phyloP scores from a whole-genome alignment of 306 rosid species.

The Urtica urens region DNA sequence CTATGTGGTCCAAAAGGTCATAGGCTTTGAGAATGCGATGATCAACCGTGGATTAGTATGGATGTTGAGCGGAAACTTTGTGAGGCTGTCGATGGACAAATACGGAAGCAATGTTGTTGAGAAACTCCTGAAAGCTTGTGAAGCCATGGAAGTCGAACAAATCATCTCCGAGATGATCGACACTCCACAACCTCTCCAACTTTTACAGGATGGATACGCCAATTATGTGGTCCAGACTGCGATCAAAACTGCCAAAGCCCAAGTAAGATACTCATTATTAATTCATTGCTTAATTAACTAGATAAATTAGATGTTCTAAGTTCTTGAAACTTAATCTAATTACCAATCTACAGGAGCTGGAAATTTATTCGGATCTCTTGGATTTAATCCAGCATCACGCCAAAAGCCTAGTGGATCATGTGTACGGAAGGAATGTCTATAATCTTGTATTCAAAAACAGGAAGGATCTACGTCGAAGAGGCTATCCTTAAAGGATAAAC shows the following conservation, averaged over 20 bases:
- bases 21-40: too few relatives aligned
- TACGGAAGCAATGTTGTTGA: background rate
- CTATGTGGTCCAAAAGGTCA: too few relatives aligned
- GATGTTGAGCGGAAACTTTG: background rate
- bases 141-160: background rate
- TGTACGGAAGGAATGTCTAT: too few relatives aligned
- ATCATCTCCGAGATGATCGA: background rate
- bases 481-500: too few relatives aligned
- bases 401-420: too few relatives aligned
- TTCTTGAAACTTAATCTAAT: too few relatives aligned
- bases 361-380: too few relatives aligned
- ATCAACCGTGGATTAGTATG: too few relatives aligned
- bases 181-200: background rate
- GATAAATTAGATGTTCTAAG: too few relatives aligned
- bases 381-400: background rate
- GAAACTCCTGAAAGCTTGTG: background rate
- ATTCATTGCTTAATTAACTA: background rate
- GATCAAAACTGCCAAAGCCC: background rate
- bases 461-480: too few relatives aligned
- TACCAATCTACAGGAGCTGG: too few relatives aligned
- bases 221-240: conserved; percentile 42
- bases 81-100: background rate
- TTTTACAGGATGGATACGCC: background rate
- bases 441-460: too few relatives aligned
- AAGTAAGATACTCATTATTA: conserved; percentile 16